Conservation (phyloP, 108 stramenopile species). For the Epipyxis sp. region DNA sequence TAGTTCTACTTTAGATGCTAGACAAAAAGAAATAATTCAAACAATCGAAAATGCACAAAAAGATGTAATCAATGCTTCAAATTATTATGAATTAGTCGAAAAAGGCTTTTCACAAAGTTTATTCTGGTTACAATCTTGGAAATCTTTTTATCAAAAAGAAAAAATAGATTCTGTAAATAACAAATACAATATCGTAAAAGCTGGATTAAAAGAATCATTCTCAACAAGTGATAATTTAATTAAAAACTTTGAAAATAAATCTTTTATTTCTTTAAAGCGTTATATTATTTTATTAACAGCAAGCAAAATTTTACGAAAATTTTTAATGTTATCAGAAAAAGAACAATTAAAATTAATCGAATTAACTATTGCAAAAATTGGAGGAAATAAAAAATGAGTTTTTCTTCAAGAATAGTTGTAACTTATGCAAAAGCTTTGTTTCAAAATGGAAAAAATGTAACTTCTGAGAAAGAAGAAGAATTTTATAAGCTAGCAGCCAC, state of each 20-base stretch:
- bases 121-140: slow-evolving; percentile 26
- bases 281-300: slow-evolving; percentile 2
- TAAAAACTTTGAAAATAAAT: slow-evolving; percentile 6
- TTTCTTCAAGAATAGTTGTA: background rate
- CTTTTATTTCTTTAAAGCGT: background rate
- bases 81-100: slow-evolving; percentile 3
- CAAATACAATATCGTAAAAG: background rate
- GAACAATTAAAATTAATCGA: background rate
- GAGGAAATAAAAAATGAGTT: slow-evolving; percentile 29
- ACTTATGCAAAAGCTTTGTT: slow-evolving; percentile 26
- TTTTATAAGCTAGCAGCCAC: background rate
- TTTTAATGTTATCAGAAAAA: slow-evolving; percentile 16
- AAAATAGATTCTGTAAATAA: slow-evolving; percentile 11
- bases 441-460: background rate
- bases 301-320: slow-evolving; percentile 19
- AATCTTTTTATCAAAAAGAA: slow-evolving; percentile 22
- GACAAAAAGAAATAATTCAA: slow-evolving; percentile 29
- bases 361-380: slow-evolving; percentile 1
- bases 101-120: slow-evolving; percentile 20
- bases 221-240: background rate
- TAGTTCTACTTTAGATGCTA: slow-evolving; percentile 10
- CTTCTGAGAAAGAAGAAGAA: background rate
- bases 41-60: slow-evolving; percentile 20
- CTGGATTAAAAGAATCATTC: background rate
- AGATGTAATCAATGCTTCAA: slow-evolving; percentile 20